Conservation (phyloP, 2,329 filamentous ascomycete species). For the Colletotrichum paranaense region DNA sequence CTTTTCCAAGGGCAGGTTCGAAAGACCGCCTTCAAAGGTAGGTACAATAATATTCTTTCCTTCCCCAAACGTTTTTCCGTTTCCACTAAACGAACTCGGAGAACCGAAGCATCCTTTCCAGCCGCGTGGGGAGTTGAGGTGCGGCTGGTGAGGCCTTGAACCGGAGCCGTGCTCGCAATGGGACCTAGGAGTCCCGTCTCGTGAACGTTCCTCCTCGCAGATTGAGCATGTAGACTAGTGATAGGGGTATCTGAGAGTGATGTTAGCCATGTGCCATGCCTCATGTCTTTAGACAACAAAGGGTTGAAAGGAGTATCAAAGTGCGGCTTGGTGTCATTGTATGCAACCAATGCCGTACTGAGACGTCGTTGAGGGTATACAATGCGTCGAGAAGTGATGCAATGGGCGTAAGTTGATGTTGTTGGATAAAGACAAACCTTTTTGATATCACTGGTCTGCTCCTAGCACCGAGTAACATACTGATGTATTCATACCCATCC, state of each 20-base stretch:
- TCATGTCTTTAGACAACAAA: background rate
- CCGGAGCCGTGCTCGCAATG: background rate
- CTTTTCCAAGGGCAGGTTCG: background rate
- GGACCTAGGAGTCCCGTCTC: background rate
- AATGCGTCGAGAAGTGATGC: conserved; percentile 33
- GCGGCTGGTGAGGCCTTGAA: background rate
- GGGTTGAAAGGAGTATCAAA: background rate
- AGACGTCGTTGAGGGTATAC: conserved; percentile 45
- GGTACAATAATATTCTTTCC: background rate
- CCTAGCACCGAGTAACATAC: background rate
- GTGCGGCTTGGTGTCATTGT: conserved; percentile 45
- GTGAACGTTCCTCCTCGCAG: no score
- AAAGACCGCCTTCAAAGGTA: background rate
- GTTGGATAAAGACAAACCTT: conserved; percentile 6
- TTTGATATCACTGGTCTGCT: background rate
- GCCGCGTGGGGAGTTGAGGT: background rate
- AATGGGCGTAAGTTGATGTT: no score
- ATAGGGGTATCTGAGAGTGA: background rate
- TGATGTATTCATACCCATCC: no score
- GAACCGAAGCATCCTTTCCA: background rate
- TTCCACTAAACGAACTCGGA: background rate
- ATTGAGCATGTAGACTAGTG: background rate
- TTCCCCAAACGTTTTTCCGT: background rate
- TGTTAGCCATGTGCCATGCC: background rate
- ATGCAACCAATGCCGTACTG: conserved; percentile 51